Evolutionary conservation across 768 basidiomycete species (phyloP), one percentile per base, ranked within the genome.

Genomic region (Amanita exitialis): DNA sequence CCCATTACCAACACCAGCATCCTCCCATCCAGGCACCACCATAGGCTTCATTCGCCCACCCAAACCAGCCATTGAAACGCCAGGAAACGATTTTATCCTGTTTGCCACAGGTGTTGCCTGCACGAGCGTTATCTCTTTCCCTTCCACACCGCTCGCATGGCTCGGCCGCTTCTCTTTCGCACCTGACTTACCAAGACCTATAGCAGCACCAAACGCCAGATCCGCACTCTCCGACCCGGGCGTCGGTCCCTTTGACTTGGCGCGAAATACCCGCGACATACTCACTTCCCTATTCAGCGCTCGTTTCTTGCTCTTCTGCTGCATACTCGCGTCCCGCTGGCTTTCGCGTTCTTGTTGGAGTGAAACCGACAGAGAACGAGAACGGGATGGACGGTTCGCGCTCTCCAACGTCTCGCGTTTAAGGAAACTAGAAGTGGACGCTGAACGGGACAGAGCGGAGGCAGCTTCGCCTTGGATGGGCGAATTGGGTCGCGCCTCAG

Each of bases 191-290:
- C 23, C 36, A n/a, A 35, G 6, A 15, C 39, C 49, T 7, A 28
- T 7, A 4, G 38, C 6, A 16, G 28, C 6, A 15, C 41, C 32
- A 32, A 42, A 43, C 25, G 25, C 16, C 16, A n/a, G 10, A 5
- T 9, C 25, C 16, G 25, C 16, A 27, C 25, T 35, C 4, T 44
- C 44, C 18, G 8, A 9, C 12, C 20, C 57, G 52, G 52, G 54
- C 52, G 57, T 73, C 51, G 65, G 65, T 15, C 42, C 50, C 23
- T 51, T 51, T 34, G 50, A 51, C 42, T 71, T 72, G 21, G 67
- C 67, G 59, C 80, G 86, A 66, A 87, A 86, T 20, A 66, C 75
- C 28, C 84, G 74, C 15, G 80, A 80, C 86, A 89, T 90, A 65
- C 83, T 88, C 55, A 88, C 72, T 61, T 89, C 85, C 28, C 83